phyloP scores from a whole-genome alignment of 805 yeast species.

The Kodamaea neixiangensis region DNA sequence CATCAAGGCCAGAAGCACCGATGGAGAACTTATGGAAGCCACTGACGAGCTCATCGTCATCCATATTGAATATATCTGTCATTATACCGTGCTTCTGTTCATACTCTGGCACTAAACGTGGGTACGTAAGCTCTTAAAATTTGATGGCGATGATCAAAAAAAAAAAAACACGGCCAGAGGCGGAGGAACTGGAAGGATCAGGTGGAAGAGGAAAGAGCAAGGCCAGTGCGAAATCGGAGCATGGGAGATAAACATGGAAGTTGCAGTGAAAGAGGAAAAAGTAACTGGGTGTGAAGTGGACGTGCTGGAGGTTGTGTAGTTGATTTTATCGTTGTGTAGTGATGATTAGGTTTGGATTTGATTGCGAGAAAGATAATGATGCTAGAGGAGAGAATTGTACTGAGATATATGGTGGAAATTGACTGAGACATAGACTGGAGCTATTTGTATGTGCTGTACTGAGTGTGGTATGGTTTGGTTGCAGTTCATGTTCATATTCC shows the following conservation, averaged over 20 bases:
- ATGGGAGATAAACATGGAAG: no score
- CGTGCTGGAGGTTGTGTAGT: background rate
- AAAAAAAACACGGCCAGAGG: background rate
- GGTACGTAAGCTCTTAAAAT: background rate
- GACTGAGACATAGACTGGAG: no score
- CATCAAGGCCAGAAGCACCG: background rate
- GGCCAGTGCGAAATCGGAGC: background rate
- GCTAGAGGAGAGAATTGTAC: no score
- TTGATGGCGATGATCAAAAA: background rate
- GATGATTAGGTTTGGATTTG: no score
- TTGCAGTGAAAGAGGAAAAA: no score
- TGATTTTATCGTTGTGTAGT: no score
- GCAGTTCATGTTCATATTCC: no score
- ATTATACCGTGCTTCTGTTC: constrained; percentile 16
- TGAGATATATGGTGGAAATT: no score
- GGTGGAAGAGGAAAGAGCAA: background rate
- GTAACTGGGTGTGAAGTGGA: background rate
- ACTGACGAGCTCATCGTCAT: constrained; percentile 25
- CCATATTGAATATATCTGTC: constrained; percentile 40
- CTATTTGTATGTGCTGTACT: no score
- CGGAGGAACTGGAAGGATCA: background rate
- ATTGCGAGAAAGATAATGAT: no score
- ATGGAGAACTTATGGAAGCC: constrained; percentile 5
- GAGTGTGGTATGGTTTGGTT: no score
- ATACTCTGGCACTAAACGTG: constrained; percentile 6